A percentile compares a stretch with the other conserved stretches of the same genome.
Evolutionary conservation across 1,284 basidiomycete genomes (phyloP).

Genomic region (Boletellus sp.): DNA sequence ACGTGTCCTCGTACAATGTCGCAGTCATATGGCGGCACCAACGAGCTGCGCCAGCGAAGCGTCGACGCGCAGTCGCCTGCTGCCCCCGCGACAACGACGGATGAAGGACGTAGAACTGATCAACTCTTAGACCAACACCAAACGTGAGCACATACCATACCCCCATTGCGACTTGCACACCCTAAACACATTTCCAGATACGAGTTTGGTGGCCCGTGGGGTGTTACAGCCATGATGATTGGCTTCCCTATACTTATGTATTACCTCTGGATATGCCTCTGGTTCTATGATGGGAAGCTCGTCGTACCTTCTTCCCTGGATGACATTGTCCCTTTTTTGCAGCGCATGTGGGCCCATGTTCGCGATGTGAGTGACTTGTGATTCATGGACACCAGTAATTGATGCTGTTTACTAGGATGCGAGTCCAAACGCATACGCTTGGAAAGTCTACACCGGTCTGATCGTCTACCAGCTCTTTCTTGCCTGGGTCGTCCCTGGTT

Average conservation of each 20-base stretch:
- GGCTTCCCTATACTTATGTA: conserved; percentile 94
- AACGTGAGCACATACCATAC: conserved; percentile 43
- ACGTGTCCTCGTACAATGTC: conserved; percentile 21
- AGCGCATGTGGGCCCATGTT: conserved; percentile 82
- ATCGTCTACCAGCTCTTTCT: conserved; percentile 88
- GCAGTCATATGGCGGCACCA: conserved; percentile 25
- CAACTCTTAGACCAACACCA: conserved; percentile 73
- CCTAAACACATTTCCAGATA: conserved; percentile 47
- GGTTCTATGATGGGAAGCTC: conserved; percentile 90
- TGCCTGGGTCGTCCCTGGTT: conserved; percentile 89
- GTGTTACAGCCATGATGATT: conserved; percentile 91
- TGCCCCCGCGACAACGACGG: conserved; percentile 18
- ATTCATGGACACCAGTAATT: neutral
- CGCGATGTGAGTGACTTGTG: conserved; percentile 53
- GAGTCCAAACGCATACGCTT: conserved; percentile 84
- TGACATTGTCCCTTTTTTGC: conserved; percentile 79
- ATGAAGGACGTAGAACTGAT: conserved; percentile 40
- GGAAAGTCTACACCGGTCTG: conserved; percentile 87
- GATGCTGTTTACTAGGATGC: conserved; percentile 63
- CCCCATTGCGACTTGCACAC: no score
- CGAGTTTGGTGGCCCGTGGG: conserved; percentile 95
- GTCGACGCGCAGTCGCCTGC: conserved; percentile 10
- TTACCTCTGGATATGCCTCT: conserved; percentile 97
- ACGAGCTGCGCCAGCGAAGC: conserved; percentile 28
- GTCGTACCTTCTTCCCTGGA: conserved; percentile 71